Conservation (phyloP, 345 rosid species). For the Passiflora organensis region DNA sequence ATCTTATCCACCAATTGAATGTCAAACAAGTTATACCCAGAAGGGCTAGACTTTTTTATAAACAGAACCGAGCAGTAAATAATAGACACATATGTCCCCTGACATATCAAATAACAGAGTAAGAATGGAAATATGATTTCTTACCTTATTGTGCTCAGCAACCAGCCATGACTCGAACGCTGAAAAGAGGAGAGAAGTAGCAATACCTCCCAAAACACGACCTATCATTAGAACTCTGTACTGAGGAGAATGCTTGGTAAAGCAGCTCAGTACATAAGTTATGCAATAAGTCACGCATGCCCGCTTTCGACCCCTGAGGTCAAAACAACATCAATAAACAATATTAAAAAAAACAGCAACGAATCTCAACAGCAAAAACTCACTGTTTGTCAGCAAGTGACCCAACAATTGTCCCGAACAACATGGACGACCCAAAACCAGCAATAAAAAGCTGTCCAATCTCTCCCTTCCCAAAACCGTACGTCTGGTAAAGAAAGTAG, state of each 20-base stretch:
- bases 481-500: slow-evolving; percentile 72
- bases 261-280: slow-evolving; percentile 78
- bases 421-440: slow-evolving; percentile 96
- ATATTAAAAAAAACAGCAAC: neutral
- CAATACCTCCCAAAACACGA: slow-evolving; percentile 92
- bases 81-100: too few relatives aligned
- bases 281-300: slow-evolving; percentile 86
- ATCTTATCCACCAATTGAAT: too few relatives aligned
- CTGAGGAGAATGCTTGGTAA: slow-evolving; percentile 90
- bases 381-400: slow-evolving; percentile 96
- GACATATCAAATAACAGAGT: too few relatives aligned
- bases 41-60: too few relatives aligned
- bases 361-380: slow-evolving; percentile 21
- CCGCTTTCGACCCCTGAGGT: slow-evolving; percentile 84
- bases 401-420: slow-evolving; percentile 95
- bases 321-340: neutral
- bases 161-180: slow-evolving; percentile 98
- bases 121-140: too few relatives aligned
- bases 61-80: too few relatives aligned
- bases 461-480: slow-evolving; percentile 82
- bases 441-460: slow-evolving; percentile 96
- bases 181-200: slow-evolving; percentile 83
- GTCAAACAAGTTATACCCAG: too few relatives aligned
- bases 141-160: slow-evolving; percentile 92
- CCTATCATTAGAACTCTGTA: slow-evolving; percentile 90